Evolutionary conservation across 176 grass and related monocot species (phyloP), one percentile per base, ranked within the genome.

Genomic region (Zea luxurians): DNA sequence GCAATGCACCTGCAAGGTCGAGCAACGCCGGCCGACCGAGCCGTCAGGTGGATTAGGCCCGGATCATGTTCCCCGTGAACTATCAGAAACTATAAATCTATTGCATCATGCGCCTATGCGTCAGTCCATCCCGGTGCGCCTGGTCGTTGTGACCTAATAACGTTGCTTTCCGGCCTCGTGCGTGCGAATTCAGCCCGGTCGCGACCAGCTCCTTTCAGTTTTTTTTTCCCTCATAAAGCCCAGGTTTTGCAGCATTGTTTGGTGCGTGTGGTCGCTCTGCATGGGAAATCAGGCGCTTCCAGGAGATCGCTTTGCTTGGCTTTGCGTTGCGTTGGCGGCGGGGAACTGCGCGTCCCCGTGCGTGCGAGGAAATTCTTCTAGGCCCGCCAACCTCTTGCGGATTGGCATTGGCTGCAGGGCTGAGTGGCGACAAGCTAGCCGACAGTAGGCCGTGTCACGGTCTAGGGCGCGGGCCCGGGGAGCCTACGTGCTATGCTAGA

Each of bases 321-420:
- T 37, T 78, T 80, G 78, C 78, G 44, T 78, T 80, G 78, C 78
- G 44, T 81, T 21, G 41, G 67, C 78, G 78, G 78, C 67, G 27
- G 67, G 78, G 8, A 60, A 81, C 53, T 59, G 35, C 37, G 27
- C 27, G 27, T 27, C 27, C 27, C 27, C 27, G 1, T 10, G 15
- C 46, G 18, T 46, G 61, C 38, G 6, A 68, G 2, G 77, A 70
- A 60, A n/a, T 80, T 70, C 20, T 17, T 27, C 27, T 27, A 27
- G 27, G 27, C 27, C 27, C 27, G 27, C 27, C 27, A 27, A 27
- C 20, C 44, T 77, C 60, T 12, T 2, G 4, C 8, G 11, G 55
- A 75, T 75, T 61, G 73, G 73, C 37, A 75, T 75, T 61, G 73
- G 73, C 37, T 13, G 41, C 71, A 6, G 69, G 48, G 49, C 8